Evolutionary conservation across 1,284 basidiomycete species (phyloP).

Genomic region (Leccinum insolens): DNA sequence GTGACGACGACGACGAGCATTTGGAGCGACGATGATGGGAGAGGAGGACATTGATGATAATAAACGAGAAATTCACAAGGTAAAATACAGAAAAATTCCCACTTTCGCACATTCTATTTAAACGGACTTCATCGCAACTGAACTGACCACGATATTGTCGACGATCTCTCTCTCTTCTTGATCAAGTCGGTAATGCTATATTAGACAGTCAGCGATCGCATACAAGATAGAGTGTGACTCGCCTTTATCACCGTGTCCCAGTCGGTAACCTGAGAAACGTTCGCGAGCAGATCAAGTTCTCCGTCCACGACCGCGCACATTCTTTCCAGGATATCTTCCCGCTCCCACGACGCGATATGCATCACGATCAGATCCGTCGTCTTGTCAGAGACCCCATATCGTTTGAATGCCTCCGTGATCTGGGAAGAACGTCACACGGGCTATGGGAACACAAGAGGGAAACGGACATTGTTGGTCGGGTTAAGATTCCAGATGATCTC

Average conservation of each 20-base stretch:
- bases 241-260: slow-evolving; percentile 79
- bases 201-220: slow-evolving; percentile 4
- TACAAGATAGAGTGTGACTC: not conserved
- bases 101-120: not conserved
- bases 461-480: slow-evolving; percentile 78
- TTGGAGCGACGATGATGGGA: slow-evolving; percentile 3
- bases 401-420: slow-evolving; percentile 86
- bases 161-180: slow-evolving; percentile 55
- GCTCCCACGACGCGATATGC: slow-evolving; percentile 53
- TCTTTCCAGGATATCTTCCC: slow-evolving; percentile 42
- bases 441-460: not conserved
- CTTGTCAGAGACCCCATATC: slow-evolving; percentile 78
- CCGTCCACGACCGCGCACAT: slow-evolving; percentile 67
- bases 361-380: slow-evolving; percentile 77
- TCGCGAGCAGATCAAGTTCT: slow-evolving; percentile 46
- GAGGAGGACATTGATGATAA: not conserved
- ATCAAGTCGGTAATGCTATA: slow-evolving; percentile 77
- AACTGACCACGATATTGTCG: slow-evolving; percentile 71
- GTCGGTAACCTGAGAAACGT: slow-evolving; percentile 60
- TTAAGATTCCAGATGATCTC: slow-evolving; percentile 85
- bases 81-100: no score
- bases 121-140: slow-evolving; percentile 83
- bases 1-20: slow-evolving; percentile 34
- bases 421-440: slow-evolving; percentile 33
- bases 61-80: no score